These are phyloP conservation scores for Coemansia umbellata DNA, from an alignment of 192 early-diverging fungal species.

Conservation along the genomic window DNA sequence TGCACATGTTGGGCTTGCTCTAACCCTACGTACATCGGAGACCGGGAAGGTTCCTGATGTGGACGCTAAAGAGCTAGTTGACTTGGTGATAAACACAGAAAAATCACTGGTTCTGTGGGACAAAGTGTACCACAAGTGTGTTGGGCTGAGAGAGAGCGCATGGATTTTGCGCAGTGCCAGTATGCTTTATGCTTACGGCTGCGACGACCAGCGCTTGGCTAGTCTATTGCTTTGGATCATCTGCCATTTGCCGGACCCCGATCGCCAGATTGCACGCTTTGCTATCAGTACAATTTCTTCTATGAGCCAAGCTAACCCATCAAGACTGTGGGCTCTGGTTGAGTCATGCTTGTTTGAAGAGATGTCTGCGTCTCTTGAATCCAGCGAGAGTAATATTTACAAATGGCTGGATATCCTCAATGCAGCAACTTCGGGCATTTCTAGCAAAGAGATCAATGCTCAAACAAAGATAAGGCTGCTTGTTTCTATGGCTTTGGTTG, in stretches of 20 bases:
- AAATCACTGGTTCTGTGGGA: slow-evolving; percentile 80
- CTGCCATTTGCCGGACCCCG: slow-evolving; percentile 36
- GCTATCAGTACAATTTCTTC: slow-evolving; percentile 1
- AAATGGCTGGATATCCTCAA: slow-evolving; percentile 28
- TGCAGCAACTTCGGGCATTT: slow-evolving; percentile 5
- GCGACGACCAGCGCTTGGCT: slow-evolving; percentile 25
- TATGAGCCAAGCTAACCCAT: slow-evolving; percentile 17
- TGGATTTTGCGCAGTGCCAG: slow-evolving; percentile 67
- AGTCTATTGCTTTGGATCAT: slow-evolving; percentile 24
- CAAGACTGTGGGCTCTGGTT: slow-evolving; percentile 22
- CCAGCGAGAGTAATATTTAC: not conserved
- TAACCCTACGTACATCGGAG: slow-evolving; percentile 32
- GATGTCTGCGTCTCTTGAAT: slow-evolving; percentile 10
- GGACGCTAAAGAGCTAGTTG: slow-evolving; percentile 10
- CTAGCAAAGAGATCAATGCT: slow-evolving; percentile 3
- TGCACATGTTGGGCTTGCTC: slow-evolving; percentile 59
- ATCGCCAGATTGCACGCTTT: slow-evolving; percentile 1
- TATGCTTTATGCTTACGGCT: slow-evolving; percentile 25
- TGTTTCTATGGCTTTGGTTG: slow-evolving; percentile 55
- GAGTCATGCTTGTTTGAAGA: slow-evolving; percentile 8
- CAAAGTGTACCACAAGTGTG: slow-evolving; percentile 73
- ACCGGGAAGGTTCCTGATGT: slow-evolving; percentile 10
- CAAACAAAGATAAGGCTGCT: slow-evolving; percentile 18
- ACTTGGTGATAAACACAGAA: slow-evolving; percentile 48
- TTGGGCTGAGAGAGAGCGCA: slow-evolving; percentile 56